Percentiles rank a stretch among this genome's conserved stretches.
phyloP scores from a whole-genome alignment of 192 early-diverging fungal species.

The Backusella tarrabulga region DNA sequence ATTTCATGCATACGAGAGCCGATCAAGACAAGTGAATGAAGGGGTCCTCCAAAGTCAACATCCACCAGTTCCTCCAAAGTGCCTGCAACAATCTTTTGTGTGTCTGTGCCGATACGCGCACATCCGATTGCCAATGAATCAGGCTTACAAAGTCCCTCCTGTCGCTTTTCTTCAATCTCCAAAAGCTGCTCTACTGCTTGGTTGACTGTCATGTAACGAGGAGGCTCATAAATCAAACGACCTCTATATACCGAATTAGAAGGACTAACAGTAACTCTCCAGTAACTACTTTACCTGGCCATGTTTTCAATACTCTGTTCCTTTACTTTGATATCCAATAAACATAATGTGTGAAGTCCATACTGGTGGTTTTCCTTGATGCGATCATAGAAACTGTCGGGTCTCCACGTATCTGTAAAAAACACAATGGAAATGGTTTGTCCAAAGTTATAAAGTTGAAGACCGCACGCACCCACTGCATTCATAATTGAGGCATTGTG shows the following conservation, averaged over 20 bases:
- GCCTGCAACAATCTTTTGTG: constrained; percentile 82
- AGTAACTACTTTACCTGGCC: constrained; percentile 52
- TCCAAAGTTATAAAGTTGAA: constrained; percentile 98
- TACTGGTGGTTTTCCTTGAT: constrained; percentile 82
- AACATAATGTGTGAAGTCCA: constrained; percentile 91
- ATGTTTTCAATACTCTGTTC: constrained; percentile 96
- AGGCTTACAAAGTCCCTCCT: constrained; percentile 69
- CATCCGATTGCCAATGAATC: constrained; percentile 89
- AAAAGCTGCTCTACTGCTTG: constrained; percentile 90
- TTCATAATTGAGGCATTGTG: constrained; percentile 99
- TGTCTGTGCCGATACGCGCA: constrained; percentile 83
- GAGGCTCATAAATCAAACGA: constrained; percentile 93
- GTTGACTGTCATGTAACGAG: constrained; percentile 97
- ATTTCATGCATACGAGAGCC: constrained; percentile 89
- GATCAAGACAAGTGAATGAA: constrained; percentile 92
- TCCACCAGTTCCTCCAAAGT: constrained; percentile 81
- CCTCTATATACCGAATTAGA: constrained; percentile 45
- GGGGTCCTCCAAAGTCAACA: constrained; percentile 89
- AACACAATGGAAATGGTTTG: constrained; percentile 99
- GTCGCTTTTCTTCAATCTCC: constrained; percentile 83
- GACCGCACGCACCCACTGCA: constrained; percentile 90
- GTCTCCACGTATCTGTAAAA: constrained; percentile 95
- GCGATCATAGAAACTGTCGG: constrained; percentile 95
- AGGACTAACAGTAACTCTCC: neutral
- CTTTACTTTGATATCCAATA: constrained; percentile 98